These are phyloP conservation scores for Euphorbia neoarborescens DNA, from an alignment of 441 rosid species.

Conservation along the genomic window DNA sequence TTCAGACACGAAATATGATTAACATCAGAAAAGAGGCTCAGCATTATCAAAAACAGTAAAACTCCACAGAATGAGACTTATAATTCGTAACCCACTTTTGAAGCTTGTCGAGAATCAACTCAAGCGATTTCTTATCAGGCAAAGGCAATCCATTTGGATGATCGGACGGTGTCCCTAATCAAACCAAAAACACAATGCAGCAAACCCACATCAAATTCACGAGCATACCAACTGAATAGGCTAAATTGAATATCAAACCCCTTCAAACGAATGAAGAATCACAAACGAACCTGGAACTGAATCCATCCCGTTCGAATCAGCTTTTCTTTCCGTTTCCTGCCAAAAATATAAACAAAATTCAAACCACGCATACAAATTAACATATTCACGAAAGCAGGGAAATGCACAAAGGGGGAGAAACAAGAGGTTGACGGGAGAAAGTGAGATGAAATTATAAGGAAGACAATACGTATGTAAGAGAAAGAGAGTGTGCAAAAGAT, in stretches of 20 bases:
- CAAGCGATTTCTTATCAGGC: slow-evolving; percentile 65
- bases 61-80: neutral
- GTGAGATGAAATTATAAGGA: slow-evolving; percentile 37
- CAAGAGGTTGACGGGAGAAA: slow-evolving; percentile 31
- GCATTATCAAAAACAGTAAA: slow-evolving; percentile 19
- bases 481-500: slow-evolving; percentile 27
- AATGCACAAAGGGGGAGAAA: slow-evolving; percentile 16
- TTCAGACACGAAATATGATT: slow-evolving; percentile 17
- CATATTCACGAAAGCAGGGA: slow-evolving; percentile 12
- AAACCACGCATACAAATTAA: slow-evolving; percentile 17
- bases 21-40: slow-evolving; percentile 5
- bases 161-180: slow-evolving; percentile 42
- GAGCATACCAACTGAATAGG: neutral
- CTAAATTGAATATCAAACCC: neutral
- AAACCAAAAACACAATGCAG: slow-evolving; percentile 20
- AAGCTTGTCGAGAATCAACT: slow-evolving; percentile 80
- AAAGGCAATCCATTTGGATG: slow-evolving; percentile 40
- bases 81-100: slow-evolving; percentile 53
- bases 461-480: slow-evolving; percentile 28
- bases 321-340: slow-evolving; percentile 54
- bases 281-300: slow-evolving; percentile 48
- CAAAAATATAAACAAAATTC: slow-evolving; percentile 21
- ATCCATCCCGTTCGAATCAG: slow-evolving; percentile 28
- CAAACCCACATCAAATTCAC: slow-evolving; percentile 16
- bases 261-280: slow-evolving; percentile 16